Base-by-base conservation (phyloP, 306 rosid genomes). In the Biancaea sappan region DNA sequence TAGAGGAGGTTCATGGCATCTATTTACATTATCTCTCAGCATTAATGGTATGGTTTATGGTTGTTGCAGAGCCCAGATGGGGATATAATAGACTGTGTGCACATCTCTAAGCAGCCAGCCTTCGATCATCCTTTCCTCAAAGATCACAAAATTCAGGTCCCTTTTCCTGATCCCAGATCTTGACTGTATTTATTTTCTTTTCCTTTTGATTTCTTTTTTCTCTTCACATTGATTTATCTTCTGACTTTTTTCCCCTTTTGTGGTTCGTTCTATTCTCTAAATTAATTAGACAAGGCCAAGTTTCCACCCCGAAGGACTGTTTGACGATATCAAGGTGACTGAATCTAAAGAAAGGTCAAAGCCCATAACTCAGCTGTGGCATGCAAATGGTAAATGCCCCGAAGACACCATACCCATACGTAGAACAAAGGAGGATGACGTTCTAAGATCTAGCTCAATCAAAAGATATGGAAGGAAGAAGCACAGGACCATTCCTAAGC, bases 41-140 rank as follows among this genome's bases (percentile, higher is more conserved):
- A 28, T 8, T 26, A 35, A 69, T 80, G 1, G 34, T 32, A 11
- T 79, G 73, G 12, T 79, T 71, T 84, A 34, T 83, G 13, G 54
- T 61, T 80, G 64, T 63, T 52, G 71, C 97, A 95, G 99, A 95
- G 99, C 61, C 92, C 98, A 80, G 99, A 95, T 82, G 99, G 99
- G 31, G 99, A 95, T 84, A 68, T 77, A 4, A 95, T 95, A 57
- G 99, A 95, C 74, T 95, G 99, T 59, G 86, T 95, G 69, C 94
- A 62, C 67, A 79, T 95, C 66, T 87, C 99, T 62, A 86, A 88
- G 43, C 99, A 95, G 57, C 96, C 98, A 16, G 99, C 99, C 57
- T 92, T 95, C 78, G 99, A 95, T 76, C 99, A 95, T 70, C 99
- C 99, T 66, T 92, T 47, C 69, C 97, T 95, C 77, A 95, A 90